phyloP scores from a whole-genome alignment of 805 yeast genomes.

The Lipomyces japonicus region DNA sequence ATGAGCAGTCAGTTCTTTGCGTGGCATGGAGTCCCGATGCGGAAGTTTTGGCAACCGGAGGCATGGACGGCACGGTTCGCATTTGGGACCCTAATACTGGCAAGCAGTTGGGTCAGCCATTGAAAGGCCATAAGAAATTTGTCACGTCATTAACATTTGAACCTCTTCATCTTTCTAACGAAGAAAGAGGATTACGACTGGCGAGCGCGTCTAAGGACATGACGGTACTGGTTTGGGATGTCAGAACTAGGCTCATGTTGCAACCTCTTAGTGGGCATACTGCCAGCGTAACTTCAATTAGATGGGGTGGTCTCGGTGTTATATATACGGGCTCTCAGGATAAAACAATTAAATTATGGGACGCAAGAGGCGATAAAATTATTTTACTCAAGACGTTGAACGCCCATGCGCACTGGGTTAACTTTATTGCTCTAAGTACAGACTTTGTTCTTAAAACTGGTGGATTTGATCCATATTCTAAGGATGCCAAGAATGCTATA shows the following conservation, averaged over 20 bases:
- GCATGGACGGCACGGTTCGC: conserved; percentile 87
- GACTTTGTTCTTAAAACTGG: conserved; percentile 86
- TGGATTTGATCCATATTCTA: conserved; percentile 59
- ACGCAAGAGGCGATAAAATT: conserved; percentile 36
- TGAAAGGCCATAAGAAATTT: conserved; percentile 85
- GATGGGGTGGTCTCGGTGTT: conserved; percentile 88
- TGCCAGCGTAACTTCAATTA: conserved; percentile 88
- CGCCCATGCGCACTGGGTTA: conserved; percentile 97
- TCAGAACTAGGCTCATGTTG: conserved; percentile 59
- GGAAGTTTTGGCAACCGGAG: conserved; percentile 85
- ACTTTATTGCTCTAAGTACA: conserved; percentile 86
- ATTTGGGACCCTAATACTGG: conserved; percentile 84
- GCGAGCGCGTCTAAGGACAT: conserved; percentile 92
- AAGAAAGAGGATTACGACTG: conserved; percentile 62
- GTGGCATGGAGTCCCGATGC: conserved; percentile 93
- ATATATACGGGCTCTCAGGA: conserved; percentile 91
- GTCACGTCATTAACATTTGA: conserved; percentile 90
- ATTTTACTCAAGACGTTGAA: conserved; percentile 52
- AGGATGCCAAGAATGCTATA: conserved; percentile 43
- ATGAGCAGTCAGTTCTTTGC: conserved; percentile 88
- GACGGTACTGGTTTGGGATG: conserved; percentile 85
- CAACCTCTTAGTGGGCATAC: conserved; percentile 83
- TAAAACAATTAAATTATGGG: conserved; percentile 91
- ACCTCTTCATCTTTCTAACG: conserved; percentile 74
- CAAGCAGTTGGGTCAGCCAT: conserved; percentile 63